Percentiles rank a stretch among this genome's conserved stretches.
Conservation (phyloP, 2,329 filamentous ascomycete genomes). For the Botryotinia calthae region DNA sequence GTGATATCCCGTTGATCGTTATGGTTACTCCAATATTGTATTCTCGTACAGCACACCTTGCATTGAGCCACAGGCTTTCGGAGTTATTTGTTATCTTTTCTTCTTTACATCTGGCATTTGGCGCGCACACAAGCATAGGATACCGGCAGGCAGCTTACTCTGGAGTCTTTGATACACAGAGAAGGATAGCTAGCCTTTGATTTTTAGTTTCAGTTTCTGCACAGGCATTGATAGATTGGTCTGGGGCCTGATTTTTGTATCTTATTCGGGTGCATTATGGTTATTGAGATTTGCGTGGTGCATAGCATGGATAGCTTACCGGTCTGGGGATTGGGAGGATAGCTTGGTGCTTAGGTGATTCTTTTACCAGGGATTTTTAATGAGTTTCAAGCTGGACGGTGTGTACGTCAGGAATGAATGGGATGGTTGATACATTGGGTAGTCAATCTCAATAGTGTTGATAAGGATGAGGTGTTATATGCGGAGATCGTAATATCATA, state of each 20-base stretch:
- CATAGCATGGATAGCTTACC: slow-evolving; percentile 20
- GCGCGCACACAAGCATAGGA: slow-evolving; percentile 4
- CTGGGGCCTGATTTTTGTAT: background rate
- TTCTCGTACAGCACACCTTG: slow-evolving; percentile 3
- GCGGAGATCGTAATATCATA: background rate
- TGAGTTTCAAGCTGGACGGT: too few relatives aligned
- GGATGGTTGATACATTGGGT: background rate
- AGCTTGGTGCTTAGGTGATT: slow-evolving; percentile 14
- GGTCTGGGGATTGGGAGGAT: slow-evolving; percentile 19
- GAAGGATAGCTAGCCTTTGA: slow-evolving; percentile 22
- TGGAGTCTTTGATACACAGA: slow-evolving; percentile 6
- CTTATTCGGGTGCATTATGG: slow-evolving; percentile 12
- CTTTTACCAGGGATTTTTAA: background rate
- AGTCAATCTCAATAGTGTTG: background rate
- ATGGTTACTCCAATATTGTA: background rate
- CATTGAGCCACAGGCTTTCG: background rate
- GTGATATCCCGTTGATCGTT: background rate
- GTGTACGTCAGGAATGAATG: background rate
- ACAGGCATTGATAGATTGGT: slow-evolving; percentile 4
- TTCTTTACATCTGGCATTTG: background rate
- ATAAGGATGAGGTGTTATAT: background rate
- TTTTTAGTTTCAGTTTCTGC: slow-evolving; percentile 11
- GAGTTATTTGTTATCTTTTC: background rate
- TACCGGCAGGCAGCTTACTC: slow-evolving; percentile 20
- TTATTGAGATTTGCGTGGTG: slow-evolving; percentile 1